Base-by-base conservation (phyloP, 106 monocot genomes). In the Agapanthus africanus region DNA sequence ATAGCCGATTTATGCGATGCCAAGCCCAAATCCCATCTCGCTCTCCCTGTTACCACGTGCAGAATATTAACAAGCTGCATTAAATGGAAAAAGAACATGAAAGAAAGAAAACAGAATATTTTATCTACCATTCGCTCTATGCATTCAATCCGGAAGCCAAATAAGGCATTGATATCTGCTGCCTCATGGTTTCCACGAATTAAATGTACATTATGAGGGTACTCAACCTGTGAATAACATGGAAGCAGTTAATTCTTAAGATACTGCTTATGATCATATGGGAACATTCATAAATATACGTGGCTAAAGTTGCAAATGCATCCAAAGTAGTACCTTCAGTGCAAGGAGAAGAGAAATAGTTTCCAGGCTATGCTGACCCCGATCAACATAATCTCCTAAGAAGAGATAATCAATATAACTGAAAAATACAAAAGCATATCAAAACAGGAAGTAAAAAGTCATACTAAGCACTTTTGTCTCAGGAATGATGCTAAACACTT, bases 351-450 rank as follows among this genome's bases (percentile, higher is more conserved):
- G 90, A 46, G 79, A 76, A 60, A 99, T 99, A 15, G 90, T 99
- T 80, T 99, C 99, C 74, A 99, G 78, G 83, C 99, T 99, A 72
- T 99, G 99, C 78, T 99, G 99, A 14, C 99, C 99, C 54, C 99
- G 89, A 74, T 99, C 99, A 70, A 99, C 99, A 80, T 99, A 99
- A 81, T 99, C 99, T 50, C 99, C 99, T 85, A 99, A 78, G 75
- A 99, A 99, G 30, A 99, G 90, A 87, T 99, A 99, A 83, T 99
- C 99, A 40, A 99, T 99, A 67, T 99, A 99, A 71, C 99, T 99
- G 99, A 75, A 77, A 83, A 80, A 78, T 44, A 59, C 31, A 60
- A 66, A 21, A 25, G 30, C 15, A 47, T 71, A 79, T 72, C 42
- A 78, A 60, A 51, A 84, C 50, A 69, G 57, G 23, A 42, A 68